phyloP scores from a whole-genome alignment of 495 filamentous ascomycete species.

The Aspergillus sclerotioniger region DNA sequence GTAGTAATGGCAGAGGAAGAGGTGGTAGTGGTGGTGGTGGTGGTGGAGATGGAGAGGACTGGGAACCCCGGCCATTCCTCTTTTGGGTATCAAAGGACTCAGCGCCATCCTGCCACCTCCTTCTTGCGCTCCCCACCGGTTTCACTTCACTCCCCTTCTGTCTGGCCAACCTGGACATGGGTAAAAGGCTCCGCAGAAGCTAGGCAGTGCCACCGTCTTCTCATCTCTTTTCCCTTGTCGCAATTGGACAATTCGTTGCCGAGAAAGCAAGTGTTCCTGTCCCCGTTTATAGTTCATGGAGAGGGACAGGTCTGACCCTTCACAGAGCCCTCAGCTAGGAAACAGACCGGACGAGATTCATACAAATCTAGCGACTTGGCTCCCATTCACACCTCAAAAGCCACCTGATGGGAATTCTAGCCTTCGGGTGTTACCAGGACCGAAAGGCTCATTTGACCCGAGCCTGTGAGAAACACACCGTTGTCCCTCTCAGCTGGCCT shows the following conservation, averaged over 20 bases:
- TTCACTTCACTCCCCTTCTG: too few relatives aligned
- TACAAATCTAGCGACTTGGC: neutral
- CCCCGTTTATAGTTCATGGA: neutral
- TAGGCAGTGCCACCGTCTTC: neutral
- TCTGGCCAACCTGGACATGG: too few relatives aligned
- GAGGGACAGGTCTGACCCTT: neutral
- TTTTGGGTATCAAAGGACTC: slow-evolving; percentile 7
- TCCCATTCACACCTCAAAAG: neutral
- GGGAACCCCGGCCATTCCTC: neutral
- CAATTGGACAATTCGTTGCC: neutral
- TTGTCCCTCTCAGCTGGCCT: neutral
- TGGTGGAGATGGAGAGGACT: too few relatives aligned
- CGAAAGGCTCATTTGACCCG: neutral
- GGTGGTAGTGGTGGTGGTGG: neutral
- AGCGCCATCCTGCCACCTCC: neutral
- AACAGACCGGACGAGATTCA: neutral
- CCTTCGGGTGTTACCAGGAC: neutral
- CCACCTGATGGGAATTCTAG: neutral
- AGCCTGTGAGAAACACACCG: neutral
- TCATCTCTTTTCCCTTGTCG: neutral
- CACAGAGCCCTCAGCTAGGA: neutral
- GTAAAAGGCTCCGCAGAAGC: too few relatives aligned
- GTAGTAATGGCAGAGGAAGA: neutral
- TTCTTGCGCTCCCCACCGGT: neutral
- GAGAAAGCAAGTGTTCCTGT: neutral